These are phyloP conservation scores for Simmondsia chinensis DNA, from an alignment of 148 eudicot species.

Conservation along the genomic window DNA sequence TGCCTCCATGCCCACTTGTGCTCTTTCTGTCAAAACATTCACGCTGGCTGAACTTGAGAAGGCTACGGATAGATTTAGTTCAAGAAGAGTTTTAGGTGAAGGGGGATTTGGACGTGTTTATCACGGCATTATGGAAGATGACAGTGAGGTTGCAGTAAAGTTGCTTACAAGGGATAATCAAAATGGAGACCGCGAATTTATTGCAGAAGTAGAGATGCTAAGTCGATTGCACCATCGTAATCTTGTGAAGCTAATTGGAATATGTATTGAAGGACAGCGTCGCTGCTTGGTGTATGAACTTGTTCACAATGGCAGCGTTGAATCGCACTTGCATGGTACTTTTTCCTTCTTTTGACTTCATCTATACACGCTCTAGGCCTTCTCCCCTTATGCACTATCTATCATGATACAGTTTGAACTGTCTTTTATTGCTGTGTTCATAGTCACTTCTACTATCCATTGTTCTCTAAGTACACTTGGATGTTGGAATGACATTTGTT, in stretches of 20 bases:
- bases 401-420: no score
- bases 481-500: no score
- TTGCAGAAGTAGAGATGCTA: slow-evolving; percentile 95
- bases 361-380: no score
- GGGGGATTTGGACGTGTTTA: slow-evolving; percentile 99
- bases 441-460: no score
- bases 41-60: slow-evolving; percentile 65
- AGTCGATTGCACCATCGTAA: slow-evolving; percentile 97
- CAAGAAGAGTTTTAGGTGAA: slow-evolving; percentile 80
- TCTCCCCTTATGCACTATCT: no score
- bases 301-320: slow-evolving; percentile 91
- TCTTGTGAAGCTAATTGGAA: slow-evolving; percentile 91
- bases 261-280: slow-evolving; percentile 74
- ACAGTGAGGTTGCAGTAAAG: slow-evolving; percentile 83
- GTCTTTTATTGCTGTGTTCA: no score
- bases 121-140: slow-evolving; percentile 75
- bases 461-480: no score
- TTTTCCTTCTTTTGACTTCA: no score
- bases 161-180: slow-evolving; percentile 78
- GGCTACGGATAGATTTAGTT: slow-evolving; percentile 81
- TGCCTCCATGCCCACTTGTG: slow-evolving; percentile 66
- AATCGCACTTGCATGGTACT: slow-evolving; percentile 95
- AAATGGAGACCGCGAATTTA: slow-evolving; percentile 86
- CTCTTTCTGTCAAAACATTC: slow-evolving; percentile 81
- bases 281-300: slow-evolving; percentile 96